These are phyloP conservation scores for Lobulomyces angularis DNA, from an alignment of 192 early-diverging fungal genomes.

Conservation along the genomic window DNA sequence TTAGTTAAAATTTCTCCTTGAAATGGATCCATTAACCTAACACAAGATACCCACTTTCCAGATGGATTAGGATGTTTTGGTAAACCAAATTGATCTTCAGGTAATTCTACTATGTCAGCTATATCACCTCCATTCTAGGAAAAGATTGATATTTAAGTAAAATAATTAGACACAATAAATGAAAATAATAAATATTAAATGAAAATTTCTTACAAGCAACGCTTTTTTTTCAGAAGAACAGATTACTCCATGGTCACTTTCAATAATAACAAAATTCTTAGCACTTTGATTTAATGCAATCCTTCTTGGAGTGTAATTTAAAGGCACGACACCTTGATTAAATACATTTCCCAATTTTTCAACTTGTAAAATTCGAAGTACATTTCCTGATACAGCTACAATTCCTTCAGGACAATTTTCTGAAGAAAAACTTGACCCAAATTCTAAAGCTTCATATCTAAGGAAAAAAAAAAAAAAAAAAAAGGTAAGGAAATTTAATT, in stretches of 20 bases:
- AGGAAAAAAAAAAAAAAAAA: neutral
- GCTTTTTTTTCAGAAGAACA: constrained; percentile 52
- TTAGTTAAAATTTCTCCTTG: constrained; percentile 52
- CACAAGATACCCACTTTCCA: constrained; percentile 78
- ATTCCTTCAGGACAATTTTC: constrained; percentile 81
- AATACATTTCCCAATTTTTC: constrained; percentile 72
- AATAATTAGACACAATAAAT: constrained; percentile 10
- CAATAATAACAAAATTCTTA: constrained; percentile 78
- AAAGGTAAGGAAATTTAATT: constrained; percentile 1
- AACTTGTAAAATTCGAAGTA: constrained; percentile 72
- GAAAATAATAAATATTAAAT: constrained; percentile 1
- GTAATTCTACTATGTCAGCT: constrained; percentile 44
- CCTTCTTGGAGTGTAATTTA: constrained; percentile 78
- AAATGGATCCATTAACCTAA: constrained; percentile 70
- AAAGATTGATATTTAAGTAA: neutral
- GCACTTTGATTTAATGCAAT: constrained; percentile 60
- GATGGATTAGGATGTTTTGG: constrained; percentile 39
- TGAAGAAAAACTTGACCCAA: constrained; percentile 66
- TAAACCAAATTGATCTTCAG: constrained; percentile 71
- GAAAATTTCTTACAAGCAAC: constrained; percentile 36
- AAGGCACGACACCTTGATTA: constrained; percentile 71
- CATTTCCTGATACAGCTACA: constrained; percentile 74
- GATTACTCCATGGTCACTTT: constrained; percentile 69
- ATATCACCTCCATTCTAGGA: constrained; percentile 31
- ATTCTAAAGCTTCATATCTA: constrained; percentile 73